Evolutionary conservation across 495 filamentous ascomycete genomes (phyloP).

Genomic region (Aspergillus heteromorphus): DNA sequence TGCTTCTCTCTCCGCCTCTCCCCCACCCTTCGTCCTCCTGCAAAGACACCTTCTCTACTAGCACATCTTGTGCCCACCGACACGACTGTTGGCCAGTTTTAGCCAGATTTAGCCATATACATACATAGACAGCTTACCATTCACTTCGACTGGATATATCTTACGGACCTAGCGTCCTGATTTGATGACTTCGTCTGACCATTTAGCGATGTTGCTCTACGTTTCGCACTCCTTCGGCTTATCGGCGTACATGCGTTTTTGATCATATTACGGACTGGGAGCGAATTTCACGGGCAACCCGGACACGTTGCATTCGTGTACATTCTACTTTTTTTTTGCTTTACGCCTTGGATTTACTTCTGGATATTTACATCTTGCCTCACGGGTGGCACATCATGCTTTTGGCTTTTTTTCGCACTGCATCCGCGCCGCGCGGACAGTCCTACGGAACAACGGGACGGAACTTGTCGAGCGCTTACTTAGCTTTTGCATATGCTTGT

Average conservation of each 20-base stretch:
- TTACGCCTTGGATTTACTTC: not conserved
- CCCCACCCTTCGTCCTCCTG: slow-evolving; percentile 8
- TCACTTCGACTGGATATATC: slow-evolving; percentile 23
- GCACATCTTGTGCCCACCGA: slow-evolving; percentile 8
- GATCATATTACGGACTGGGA: slow-evolving; percentile 4
- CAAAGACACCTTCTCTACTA: slow-evolving; percentile 7
- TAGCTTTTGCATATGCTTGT: not conserved
- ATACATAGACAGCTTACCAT: slow-evolving; percentile 25
- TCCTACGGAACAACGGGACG: not conserved
- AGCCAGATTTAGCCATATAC: slow-evolving; percentile 23
- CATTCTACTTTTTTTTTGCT: slow-evolving; percentile 9
- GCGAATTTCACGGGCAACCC: slow-evolving; percentile 13
- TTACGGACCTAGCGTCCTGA: slow-evolving; percentile 14
- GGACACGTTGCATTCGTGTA: slow-evolving; percentile 15
- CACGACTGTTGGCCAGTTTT: slow-evolving; percentile 18
- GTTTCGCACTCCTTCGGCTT: slow-evolving; percentile 14
- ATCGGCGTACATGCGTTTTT: slow-evolving; percentile 17
- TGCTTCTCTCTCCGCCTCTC: slow-evolving; percentile 7
- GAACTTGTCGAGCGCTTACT: not conserved
- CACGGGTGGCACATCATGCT: not conserved
- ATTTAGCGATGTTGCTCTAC: slow-evolving; percentile 22
- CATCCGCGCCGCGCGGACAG: not conserved
- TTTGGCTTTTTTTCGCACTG: not conserved
- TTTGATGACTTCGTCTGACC: slow-evolving; percentile 13
- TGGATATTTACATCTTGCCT: not conserved